These are phyloP conservation scores for Aspergillus terreus DNA, from an alignment of 2,329 filamentous ascomycete genomes.

Conservation along the genomic window DNA sequence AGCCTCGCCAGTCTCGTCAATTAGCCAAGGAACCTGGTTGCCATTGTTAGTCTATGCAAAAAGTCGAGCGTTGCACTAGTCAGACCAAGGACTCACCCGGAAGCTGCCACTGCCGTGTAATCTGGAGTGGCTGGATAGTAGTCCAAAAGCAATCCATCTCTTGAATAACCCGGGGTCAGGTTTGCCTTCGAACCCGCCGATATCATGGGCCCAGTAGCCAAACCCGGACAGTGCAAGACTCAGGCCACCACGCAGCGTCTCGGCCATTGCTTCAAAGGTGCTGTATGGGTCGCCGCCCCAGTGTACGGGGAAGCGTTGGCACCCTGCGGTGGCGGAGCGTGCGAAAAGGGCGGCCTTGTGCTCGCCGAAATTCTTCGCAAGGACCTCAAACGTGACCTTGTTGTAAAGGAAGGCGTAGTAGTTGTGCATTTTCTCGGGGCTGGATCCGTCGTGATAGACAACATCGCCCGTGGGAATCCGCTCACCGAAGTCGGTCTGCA, in stretches of 20 bases:
- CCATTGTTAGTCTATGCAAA: not conserved
- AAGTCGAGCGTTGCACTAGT: not conserved
- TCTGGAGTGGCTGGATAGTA: slow-evolving; percentile 8
- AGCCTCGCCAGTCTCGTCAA: slow-evolving; percentile 3
- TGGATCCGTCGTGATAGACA: slow-evolving; percentile 5
- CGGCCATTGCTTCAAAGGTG: slow-evolving; percentile 8
- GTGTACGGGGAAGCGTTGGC: slow-evolving; percentile 8
- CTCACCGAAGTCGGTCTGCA: slow-evolving; percentile 9
- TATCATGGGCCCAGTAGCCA: slow-evolving; percentile 10
- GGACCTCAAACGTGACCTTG: slow-evolving; percentile 6
- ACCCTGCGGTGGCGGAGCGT: slow-evolving; percentile 6
- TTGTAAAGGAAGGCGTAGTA: slow-evolving; percentile 11
- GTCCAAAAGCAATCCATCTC: slow-evolving; percentile 9
- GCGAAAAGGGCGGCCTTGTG: slow-evolving; percentile 9
- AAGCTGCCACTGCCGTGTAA: slow-evolving; percentile 8
- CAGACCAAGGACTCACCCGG: not conserved
- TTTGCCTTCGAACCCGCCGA: slow-evolving; percentile 10
- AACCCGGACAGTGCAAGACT: slow-evolving; percentile 8
- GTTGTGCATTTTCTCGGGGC: slow-evolving; percentile 9
- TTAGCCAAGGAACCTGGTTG: slow-evolving; percentile 7
- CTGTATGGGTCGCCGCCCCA: slow-evolving; percentile 9
- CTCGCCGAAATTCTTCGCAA: slow-evolving; percentile 2
- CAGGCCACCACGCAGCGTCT: slow-evolving; percentile 8
- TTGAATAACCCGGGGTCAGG: slow-evolving; percentile 6
- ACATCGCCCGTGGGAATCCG: slow-evolving; percentile 9